These are phyloP conservation scores for Chytriomyces confervae DNA, from an alignment of 192 early-diverging fungal genomes.

Conservation along the genomic window DNA sequence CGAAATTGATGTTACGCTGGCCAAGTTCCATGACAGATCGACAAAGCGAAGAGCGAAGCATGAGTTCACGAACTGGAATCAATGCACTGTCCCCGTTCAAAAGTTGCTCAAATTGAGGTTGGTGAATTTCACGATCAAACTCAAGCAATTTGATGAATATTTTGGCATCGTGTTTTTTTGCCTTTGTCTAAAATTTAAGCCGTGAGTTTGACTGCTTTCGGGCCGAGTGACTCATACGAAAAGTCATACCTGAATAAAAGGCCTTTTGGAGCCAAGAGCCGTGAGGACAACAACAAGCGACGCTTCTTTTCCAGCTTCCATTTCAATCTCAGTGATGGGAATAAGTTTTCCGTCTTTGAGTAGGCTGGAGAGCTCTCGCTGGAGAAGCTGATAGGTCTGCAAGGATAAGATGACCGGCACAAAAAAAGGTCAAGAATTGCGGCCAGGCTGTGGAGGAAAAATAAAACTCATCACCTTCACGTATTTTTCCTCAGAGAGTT, in stretches of 20 bases:
- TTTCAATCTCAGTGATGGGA: conserved; percentile 63
- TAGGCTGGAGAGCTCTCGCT: conserved; percentile 73
- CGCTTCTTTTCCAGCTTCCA: conserved; percentile 68
- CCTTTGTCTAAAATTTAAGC: conserved; percentile 57
- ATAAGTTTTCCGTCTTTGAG: conserved; percentile 74
- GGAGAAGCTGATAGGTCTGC: conserved; percentile 53
- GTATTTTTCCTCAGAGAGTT: conserved; percentile 72
- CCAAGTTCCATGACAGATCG: conserved; percentile 89
- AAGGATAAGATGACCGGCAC: not conserved
- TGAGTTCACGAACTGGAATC: conserved; percentile 89
- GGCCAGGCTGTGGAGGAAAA: not conserved
- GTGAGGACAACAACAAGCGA: conserved; percentile 80
- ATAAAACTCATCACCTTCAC: conserved; percentile 64
- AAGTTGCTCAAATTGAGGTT: conserved; percentile 79
- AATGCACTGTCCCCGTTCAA: conserved; percentile 59
- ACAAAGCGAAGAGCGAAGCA: conserved; percentile 84
- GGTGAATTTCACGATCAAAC: conserved; percentile 83
- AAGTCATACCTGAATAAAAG: conserved; percentile 62
- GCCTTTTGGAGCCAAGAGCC: conserved; percentile 59
- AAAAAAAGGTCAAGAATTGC: not conserved
- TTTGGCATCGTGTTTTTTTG: conserved; percentile 81
- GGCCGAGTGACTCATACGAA: not conserved
- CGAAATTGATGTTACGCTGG: conserved; percentile 98
- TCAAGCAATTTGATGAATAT: conserved; percentile 84
- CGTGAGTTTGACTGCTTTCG: conserved; percentile 69